Percentiles rank a stretch among this genome's conserved stretches.
Evolutionary conservation across 2,329 filamentous ascomycete species (phyloP).

Genomic region (Aspergillus fijiensis): DNA sequence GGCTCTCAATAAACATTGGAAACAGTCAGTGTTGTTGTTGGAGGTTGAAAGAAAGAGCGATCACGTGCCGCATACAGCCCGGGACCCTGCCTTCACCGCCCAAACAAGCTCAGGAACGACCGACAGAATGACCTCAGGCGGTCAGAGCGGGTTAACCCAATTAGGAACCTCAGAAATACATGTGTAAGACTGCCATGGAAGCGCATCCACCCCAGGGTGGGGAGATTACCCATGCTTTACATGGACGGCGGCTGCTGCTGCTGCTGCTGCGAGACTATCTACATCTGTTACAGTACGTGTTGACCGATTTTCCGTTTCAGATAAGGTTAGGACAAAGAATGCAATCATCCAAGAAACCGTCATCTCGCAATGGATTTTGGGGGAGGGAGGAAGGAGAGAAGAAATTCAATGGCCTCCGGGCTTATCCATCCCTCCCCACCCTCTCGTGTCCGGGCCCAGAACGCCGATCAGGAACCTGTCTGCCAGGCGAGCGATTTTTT

Average conservation of each 20-base stretch:
- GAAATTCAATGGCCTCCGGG: no score
- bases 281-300: neutral
- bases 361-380: no score
- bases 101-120: neutral
- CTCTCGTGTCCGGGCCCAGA: neutral
- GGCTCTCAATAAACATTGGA: no score
- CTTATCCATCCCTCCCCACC: no score
- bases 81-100: neutral
- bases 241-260: no score
- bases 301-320: neutral
- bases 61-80: neutral
- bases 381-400: no score
- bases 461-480: neutral
- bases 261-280: neutral
- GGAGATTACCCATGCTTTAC: no score
- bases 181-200: neutral
- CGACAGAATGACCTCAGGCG: neutral
- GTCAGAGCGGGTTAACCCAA: neutral
- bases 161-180: neutral
- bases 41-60: no score
- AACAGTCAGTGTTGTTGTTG: no score
- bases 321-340: neutral
- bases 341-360: no score
- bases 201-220: no score
- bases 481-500: neutral